These are phyloP conservation scores for Cladophialophora immunda DNA, from an alignment of 2,329 filamentous ascomycete species.

Conservation along the genomic window DNA sequence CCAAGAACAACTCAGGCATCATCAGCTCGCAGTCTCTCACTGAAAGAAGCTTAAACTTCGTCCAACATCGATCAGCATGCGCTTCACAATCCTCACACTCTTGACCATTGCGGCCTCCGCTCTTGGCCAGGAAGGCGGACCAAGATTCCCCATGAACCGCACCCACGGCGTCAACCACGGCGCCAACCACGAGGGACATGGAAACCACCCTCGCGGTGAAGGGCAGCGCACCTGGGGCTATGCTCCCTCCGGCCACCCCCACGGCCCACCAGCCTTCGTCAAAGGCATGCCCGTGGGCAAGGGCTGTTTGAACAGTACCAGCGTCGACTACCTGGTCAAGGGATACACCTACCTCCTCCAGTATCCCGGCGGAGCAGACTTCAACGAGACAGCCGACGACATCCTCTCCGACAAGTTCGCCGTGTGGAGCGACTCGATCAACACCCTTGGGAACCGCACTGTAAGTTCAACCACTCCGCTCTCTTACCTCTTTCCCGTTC, in stretches of 20 bases:
- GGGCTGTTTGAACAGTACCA: constrained; percentile 23
- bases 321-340: constrained; percentile 24
- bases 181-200: no score
- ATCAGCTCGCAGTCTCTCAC: no score
- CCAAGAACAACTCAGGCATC: no score
- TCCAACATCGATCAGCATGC: no score
- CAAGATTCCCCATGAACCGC: no score
- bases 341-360: constrained; percentile 37
- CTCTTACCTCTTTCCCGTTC: not conserved
- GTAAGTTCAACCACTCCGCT: constrained; percentile 23
- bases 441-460: constrained; percentile 26
- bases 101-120: no score
- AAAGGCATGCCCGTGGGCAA: not conserved
- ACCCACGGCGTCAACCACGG: no score
- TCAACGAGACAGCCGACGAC: constrained; percentile 33
- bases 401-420: constrained; percentile 35
- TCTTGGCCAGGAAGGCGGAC: no score
- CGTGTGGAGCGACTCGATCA: constrained; percentile 37
- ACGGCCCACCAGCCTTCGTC: no score
- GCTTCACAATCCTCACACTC: no score
- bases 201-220: not conserved
- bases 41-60: no score
- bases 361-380: constrained; percentile 29
- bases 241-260: not conserved
- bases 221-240: not conserved